Conservation (phyloP, 1,284 basidiomycete species). For the Schizopora paradoxa region DNA sequence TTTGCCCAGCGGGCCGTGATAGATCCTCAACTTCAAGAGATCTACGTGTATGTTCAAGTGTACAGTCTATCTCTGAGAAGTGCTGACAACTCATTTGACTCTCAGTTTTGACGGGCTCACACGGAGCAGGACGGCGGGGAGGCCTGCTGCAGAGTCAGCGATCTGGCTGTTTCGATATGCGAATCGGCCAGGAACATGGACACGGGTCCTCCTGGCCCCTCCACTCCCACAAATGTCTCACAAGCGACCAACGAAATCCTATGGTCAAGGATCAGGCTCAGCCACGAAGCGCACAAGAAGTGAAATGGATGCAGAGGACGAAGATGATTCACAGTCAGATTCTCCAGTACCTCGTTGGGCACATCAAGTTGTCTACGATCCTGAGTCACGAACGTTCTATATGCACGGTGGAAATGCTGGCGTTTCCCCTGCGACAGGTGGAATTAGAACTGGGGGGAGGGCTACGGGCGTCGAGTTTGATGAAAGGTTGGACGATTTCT, state of each 20-base stretch:
- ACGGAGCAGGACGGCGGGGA: background rate
- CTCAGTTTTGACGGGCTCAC: conserved; percentile 5
- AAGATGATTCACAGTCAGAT: conserved; percentile 26
- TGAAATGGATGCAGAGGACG: conserved; percentile 14
- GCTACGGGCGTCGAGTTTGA: conserved; percentile 28
- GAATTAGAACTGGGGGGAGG: conserved; percentile 17
- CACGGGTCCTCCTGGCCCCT: conserved; percentile 40
- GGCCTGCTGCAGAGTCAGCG: conserved; percentile 36
- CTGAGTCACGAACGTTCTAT: conserved; percentile 47
- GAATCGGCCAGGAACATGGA: conserved; percentile 57
- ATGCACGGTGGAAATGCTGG: conserved; percentile 72
- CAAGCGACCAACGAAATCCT: background rate
- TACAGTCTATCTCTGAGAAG: background rate
- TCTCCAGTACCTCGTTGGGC: conserved; percentile 59
- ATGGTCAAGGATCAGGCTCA: background rate
- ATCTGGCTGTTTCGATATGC: conserved; percentile 64
- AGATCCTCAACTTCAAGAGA: conserved; percentile 55
- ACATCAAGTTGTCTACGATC: conserved; percentile 71
- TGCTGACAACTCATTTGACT: background rate
- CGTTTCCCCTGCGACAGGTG: conserved; percentile 13
- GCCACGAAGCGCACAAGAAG: conserved; percentile 11
- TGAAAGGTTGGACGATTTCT: conserved; percentile 65
- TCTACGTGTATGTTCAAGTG: conserved; percentile 56
- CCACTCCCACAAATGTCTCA: conserved; percentile 6
- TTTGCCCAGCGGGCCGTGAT: conserved; percentile 69